These are phyloP conservation scores for Byssothecium circinans DNA, from an alignment of 2,329 filamentous ascomycete species.

Conservation along the genomic window DNA sequence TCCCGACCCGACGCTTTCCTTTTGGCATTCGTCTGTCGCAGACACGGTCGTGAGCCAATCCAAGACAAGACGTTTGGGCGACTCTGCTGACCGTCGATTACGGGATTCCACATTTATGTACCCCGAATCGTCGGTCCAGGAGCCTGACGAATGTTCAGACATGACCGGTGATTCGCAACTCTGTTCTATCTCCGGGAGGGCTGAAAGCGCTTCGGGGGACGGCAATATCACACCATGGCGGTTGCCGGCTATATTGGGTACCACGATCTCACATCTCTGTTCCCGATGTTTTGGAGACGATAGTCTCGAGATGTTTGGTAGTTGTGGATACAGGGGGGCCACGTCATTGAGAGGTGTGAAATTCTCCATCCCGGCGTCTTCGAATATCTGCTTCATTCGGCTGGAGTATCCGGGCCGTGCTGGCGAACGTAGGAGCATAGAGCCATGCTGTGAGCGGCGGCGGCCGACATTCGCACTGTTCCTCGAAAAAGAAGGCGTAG, in stretches of 20 bases:
- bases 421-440: slow-evolving; percentile 28
- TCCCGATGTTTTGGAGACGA: slow-evolving; percentile 7
- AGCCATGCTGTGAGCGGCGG: slow-evolving; percentile 23
- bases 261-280: not conserved
- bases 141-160: slow-evolving; percentile 16
- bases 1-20: not conserved
- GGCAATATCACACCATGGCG: slow-evolving; percentile 3
- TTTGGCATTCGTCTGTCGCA: not conserved
- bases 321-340: slow-evolving; percentile 21
- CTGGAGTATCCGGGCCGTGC: slow-evolving; percentile 31
- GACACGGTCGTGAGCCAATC: slow-evolving; percentile 21
- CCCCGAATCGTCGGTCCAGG: slow-evolving; percentile 33
- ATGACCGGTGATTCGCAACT: not conserved
- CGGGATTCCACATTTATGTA: slow-evolving; percentile 15
- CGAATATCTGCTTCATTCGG: slow-evolving; percentile 35
- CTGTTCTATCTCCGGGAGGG: slow-evolving; percentile 3
- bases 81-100: not conserved
- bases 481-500: slow-evolving; percentile 6
- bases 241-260: not conserved
- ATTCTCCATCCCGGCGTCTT: slow-evolving; percentile 15
- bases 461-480: slow-evolving; percentile 25
- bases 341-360: not conserved
- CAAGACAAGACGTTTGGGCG: not conserved
- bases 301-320: slow-evolving; percentile 27
- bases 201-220: not conserved